Evolutionary conservation across 2,329 filamentous ascomycete genomes (phyloP), one percentile per base, ranked within the genome.

Genomic region (Diaporthe citrichinensis): DNA sequence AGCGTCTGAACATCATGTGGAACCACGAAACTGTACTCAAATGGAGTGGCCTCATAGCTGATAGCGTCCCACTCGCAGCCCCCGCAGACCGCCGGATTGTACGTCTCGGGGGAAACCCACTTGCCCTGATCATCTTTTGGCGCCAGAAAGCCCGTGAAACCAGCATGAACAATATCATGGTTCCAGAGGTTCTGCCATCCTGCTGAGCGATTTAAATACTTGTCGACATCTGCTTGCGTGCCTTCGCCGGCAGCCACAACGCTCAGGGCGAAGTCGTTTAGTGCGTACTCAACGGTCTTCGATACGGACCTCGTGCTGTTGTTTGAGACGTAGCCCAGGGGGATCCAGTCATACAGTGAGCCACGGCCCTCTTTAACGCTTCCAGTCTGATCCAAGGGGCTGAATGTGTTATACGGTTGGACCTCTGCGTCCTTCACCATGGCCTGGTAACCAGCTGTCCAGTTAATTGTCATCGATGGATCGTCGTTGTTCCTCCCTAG

Each of bases 341-440:
- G 80, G 7, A 90, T 83, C 90, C 91, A 92, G 81, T 92, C 90
- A 4, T 89, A 87, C 1, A 92, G 82, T 2, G 89, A 90, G 85
- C 94, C 94, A 1, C 93, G 89, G 4, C 93, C 94, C 81, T 94
- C 89, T 76, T 90, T 88, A 0, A 87, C 90, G 1, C 87, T 89
- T 0, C 88, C 88, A 55, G 89, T 89, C 0, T 85, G 84, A 0
- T 90, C 89, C 25, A 86, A 82, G 0, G 87, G 84, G 12, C 92
- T 88, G 53, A 89, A 88, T 93, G 93, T 95, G 80, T 94, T 91
- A 44, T 85, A 85, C 0, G 94, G 93, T 79, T 94, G 91, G 15
- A 91, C 87, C 79, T 95, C 93, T 5, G 93, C 93, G 77, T 96
- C 93, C 75, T 93, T 93, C 4, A 94, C 85, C 0, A 96, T 88